A percentile compares a stretch with the other conserved stretches of the same genome.
These are phyloP conservation scores for Brassica nigra DNA, from an alignment of 345 rosid genomes.

Conservation along the genomic window DNA sequence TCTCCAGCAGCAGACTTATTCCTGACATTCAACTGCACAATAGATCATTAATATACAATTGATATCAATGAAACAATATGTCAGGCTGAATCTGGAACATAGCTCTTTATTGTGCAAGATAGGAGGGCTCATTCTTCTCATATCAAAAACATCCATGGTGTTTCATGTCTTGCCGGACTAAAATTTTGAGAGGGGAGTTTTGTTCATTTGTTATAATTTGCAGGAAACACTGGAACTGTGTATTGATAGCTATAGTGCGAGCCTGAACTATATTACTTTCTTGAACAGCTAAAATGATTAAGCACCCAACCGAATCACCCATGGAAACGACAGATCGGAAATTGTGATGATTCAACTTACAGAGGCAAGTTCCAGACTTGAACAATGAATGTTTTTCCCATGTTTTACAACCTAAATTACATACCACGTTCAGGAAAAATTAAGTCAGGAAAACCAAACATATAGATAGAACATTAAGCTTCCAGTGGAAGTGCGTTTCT, in stretches of 20 bases:
- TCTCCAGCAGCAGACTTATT: constrained; percentile 94
- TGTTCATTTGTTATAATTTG: constrained; percentile 10
- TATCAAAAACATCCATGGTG: constrained; percentile 14
- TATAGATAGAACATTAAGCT: constrained; percentile 17
- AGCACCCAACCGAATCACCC: constrained; percentile 14
- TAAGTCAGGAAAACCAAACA: constrained; percentile 31
- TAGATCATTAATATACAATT: constrained; percentile 20
- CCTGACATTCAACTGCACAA: constrained; percentile 84
- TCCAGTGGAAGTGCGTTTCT: constrained; percentile 10
- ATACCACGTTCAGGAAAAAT: constrained; percentile 26
- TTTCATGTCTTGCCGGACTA: constrained; percentile 14
- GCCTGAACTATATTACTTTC: constrained; percentile 10
- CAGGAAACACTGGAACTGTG: not conserved
- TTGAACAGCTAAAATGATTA: constrained; percentile 19
- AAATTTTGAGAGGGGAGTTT: not conserved
- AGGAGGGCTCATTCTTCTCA: constrained; percentile 23
- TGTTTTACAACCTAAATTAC: constrained; percentile 73
- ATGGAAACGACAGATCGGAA: constrained; percentile 4
- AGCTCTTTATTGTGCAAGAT: constrained; percentile 15
- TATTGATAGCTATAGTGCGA: constrained; percentile 15
- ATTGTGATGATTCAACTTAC: constrained; percentile 55
- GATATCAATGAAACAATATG: constrained; percentile 19
- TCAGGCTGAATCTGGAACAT: constrained; percentile 4
- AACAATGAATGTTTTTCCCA: constrained; percentile 91
- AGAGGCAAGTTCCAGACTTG: constrained; percentile 91